Base-by-base conservation (phyloP, 768 basidiomycete genomes). In the Rhodotorula graminis region DNA sequence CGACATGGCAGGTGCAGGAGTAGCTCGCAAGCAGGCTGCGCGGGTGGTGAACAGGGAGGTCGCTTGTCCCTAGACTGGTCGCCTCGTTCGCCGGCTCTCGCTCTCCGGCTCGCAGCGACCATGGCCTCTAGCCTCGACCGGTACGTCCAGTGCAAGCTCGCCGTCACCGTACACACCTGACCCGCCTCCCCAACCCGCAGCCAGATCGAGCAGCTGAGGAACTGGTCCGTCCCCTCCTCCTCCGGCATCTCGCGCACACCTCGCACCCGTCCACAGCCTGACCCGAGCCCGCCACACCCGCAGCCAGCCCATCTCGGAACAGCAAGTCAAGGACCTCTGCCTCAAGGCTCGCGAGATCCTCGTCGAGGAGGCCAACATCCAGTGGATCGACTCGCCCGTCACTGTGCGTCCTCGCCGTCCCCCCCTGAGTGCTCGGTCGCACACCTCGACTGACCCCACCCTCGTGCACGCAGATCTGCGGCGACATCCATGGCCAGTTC, bases 401-500 rank as follows among this genome's bases (percentile, higher is more conserved):
- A 97, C 95, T 49, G 83, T 83, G 44, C 72, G 81, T 77, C n/a
- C 27, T 25, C 55, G 2, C 23, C 23, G 23, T 37, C 5, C 2
- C 33, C n/a, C 33, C 55, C 47, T 37, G 11, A n/a, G n/a, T n/a
- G n/a, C 55, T 50, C 49, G 15, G 9, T 0, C 27, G 37, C 12
- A 49, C 57, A 33, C 33, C 31, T 19, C 37, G 37, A 52, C 53
- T 42, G 31, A 15, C 31, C 1, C 15, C 12, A 42, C 0, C 2
- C 18, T 0, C 49, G 3, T 27, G n/a, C 52, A 11, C 63, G 83
- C 63, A 83, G 83, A 82, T 84, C 76, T 83, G 82, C 79, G 94
- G 94, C 44, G 94, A 97, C 80, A 95, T 98, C 64, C 94, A 98
- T 78, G 94, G 94, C 37, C 95, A 98, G 80, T 96, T 96, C 82